Base-by-base conservation (phyloP, 305 asterid genomes). In the Withania somnifera region DNA sequence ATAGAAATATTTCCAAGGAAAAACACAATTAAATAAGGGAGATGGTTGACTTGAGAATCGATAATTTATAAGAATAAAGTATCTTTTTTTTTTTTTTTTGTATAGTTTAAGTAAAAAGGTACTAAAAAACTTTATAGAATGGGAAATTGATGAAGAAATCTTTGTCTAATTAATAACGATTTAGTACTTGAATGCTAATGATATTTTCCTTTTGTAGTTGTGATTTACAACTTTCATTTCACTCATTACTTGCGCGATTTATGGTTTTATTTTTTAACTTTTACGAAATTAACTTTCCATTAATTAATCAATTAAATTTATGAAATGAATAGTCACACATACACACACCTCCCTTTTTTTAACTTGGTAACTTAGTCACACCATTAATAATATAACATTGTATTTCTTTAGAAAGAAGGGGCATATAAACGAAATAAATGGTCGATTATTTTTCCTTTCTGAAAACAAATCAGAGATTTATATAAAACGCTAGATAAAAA, bases 101-200 rank as follows among this genome's bases (percentile, higher is more conserved):
- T 24, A 22, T 13, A 24, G 0, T 45, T 14, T 66, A 5, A n/a
- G n/a, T n/a, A n/a, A 11, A 42, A 66, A 66, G 6, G 42, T 15
- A 63, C 54, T 67, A 30, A 57, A 30, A 57, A 81, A 20, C 24
- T 47, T 51, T 69, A 2, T 24, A 45, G 38, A 45, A 50, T 30
- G 11, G 17, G 38, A 28, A 45, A 66, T 78, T 68, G 11, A 9
- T 76, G 34, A 38, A 83, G 47, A 82, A 7, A 89, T 86, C 84
- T 77, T n/a, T 86, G 69, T 67, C 77, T 50, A 88, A 84, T 68
- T 68, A 40, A 82, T 82, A 85, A 86, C 88, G 84, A 86, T 85
- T 85, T 81, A 64, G 86, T 79, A 81, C 78, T 83, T 87, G 78
- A 85, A 87, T 85, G 83, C 84, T 80, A 71, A 63, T 83, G 82